A percentile compares a stretch with the other conserved stretches of the same genome.
Evolutionary conservation across 1,284 basidiomycete species (phyloP).

Genomic region (Sanguinoderma infundibulare): DNA sequence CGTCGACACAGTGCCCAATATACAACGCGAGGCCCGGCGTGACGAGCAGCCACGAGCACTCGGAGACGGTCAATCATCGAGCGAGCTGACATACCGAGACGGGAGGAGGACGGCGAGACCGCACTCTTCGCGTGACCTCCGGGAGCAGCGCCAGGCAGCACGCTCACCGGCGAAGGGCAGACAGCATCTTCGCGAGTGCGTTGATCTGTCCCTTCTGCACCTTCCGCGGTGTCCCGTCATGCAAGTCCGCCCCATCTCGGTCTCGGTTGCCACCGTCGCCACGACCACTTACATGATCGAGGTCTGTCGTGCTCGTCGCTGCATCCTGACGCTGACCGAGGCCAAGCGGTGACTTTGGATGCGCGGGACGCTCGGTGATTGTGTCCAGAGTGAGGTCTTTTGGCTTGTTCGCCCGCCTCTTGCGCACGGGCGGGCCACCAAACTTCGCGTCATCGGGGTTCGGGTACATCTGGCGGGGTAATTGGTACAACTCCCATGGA

Average conservation of each 20-base stretch:
- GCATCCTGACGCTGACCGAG: constrained; percentile 52
- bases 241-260: constrained; percentile 40
- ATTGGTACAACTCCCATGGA: constrained; percentile 71
- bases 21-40: constrained; percentile 10
- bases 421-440: constrained; percentile 62
- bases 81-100: constrained; percentile 1
- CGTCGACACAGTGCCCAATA: constrained; percentile 20
- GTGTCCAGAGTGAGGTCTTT: constrained; percentile 69
- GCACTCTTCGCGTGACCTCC: constrained; percentile 7
- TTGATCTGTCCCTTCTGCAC: constrained; percentile 86
- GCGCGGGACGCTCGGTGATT: constrained; percentile 65
- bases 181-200: constrained; percentile 83
- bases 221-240: constrained; percentile 59
- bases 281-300: constrained; percentile 44
- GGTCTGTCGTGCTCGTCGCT: constrained; percentile 71
- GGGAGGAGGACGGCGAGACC: constrained; percentile 2
- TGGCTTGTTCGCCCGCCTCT: constrained; percentile 66
- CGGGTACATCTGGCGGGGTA: constrained; percentile 65
- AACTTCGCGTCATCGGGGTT: constrained; percentile 67
- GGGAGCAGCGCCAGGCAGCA: constrained; percentile 6
- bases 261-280: constrained; percentile 31
- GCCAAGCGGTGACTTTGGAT: constrained; percentile 43
- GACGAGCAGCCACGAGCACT: constrained; percentile 14
- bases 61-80: constrained; percentile 2
- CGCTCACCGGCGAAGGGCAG: constrained; percentile 67